A percentile compares a stretch with the other conserved stretches of the same genome.
Conservation (phyloP, 257 asterid genomes). For the Salvia rosmarinus region DNA sequence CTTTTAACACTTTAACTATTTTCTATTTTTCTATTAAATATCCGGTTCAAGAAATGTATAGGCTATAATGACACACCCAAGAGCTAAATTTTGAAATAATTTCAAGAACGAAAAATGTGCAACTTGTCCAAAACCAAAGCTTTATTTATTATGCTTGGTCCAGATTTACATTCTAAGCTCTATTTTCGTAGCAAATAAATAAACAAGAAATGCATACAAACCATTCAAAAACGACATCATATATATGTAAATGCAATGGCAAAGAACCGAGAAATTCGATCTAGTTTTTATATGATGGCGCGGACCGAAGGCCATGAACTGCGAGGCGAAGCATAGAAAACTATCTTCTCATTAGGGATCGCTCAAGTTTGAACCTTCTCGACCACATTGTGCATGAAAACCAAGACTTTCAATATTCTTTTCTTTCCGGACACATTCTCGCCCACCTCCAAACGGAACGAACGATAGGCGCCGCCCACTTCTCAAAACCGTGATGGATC, state of each 20-base stretch:
- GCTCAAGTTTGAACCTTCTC: slow-evolving; percentile 45
- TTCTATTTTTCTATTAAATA: no score
- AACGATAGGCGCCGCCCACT: no score
- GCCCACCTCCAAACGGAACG: no score
- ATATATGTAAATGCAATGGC: no score
- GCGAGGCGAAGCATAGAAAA: slow-evolving; percentile 53
- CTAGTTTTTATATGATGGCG: slow-evolving; percentile 39
- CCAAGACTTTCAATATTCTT: slow-evolving; percentile 38
- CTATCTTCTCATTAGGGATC: slow-evolving; percentile 51
- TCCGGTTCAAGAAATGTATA: no score
- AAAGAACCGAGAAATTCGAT: background rate
- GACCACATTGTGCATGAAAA: slow-evolving; percentile 57
- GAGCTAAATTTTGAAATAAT: no score
- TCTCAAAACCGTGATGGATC: no score
- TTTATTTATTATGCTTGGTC: background rate
- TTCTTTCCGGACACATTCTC: no score
- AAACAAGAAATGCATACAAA: background rate
- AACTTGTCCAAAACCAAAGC: background rate
- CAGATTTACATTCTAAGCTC: background rate
- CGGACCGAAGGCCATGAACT: slow-evolving; percentile 53
- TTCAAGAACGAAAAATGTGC: background rate
- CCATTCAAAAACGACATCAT: background rate
- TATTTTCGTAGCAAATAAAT: background rate
- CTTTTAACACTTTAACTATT: no score
- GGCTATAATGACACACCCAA: no score